A percentile compares a stretch with the other conserved stretches of the same genome.
Conservation (phyloP, 495 filamentous ascomycete genomes). For the Penicillium cataractarum region DNA sequence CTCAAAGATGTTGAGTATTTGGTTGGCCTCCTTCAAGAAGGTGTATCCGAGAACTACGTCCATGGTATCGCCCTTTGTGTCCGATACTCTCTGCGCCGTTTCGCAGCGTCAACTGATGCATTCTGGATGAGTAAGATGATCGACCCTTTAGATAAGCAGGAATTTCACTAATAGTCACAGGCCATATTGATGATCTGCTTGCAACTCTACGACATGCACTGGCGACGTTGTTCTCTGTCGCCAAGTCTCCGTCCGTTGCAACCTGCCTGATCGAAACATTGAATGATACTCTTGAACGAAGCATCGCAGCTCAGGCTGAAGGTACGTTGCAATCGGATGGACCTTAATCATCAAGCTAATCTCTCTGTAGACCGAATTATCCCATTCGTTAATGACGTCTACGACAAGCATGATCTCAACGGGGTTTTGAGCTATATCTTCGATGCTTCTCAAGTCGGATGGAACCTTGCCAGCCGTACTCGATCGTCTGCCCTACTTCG, state of each 20-base stretch:
- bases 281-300: slow-evolving; percentile 42
- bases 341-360: not conserved
- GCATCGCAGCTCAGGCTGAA: slow-evolving; percentile 34
- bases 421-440: slow-evolving; percentile 34
- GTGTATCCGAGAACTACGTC: slow-evolving; percentile 57
- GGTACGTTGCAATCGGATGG: slow-evolving; percentile 19
- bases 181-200: slow-evolving; percentile 32
- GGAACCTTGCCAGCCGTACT: slow-evolving; percentile 38
- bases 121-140: slow-evolving; percentile 33
- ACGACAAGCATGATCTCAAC: slow-evolving; percentile 34
- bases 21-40: slow-evolving; percentile 38
- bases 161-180: slow-evolving; percentile 23
- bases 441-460: slow-evolving; percentile 33
- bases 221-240: slow-evolving; percentile 29
- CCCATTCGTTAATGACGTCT: slow-evolving; percentile 29
- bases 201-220: slow-evolving; percentile 33
- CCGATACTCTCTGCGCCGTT: slow-evolving; percentile 50
- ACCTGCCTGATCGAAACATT: slow-evolving; percentile 46
- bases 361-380: slow-evolving; percentile 23
- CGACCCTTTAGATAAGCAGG: not conserved
- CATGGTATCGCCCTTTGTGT: slow-evolving; percentile 64
- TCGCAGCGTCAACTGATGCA: slow-evolving; percentile 34
- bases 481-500: slow-evolving; percentile 46
- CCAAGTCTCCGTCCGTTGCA: slow-evolving; percentile 46
- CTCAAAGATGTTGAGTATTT: slow-evolving; percentile 51